Evolutionary conservation across 345 rosid genomes (phyloP).

Genomic region (Viola odorata): DNA sequence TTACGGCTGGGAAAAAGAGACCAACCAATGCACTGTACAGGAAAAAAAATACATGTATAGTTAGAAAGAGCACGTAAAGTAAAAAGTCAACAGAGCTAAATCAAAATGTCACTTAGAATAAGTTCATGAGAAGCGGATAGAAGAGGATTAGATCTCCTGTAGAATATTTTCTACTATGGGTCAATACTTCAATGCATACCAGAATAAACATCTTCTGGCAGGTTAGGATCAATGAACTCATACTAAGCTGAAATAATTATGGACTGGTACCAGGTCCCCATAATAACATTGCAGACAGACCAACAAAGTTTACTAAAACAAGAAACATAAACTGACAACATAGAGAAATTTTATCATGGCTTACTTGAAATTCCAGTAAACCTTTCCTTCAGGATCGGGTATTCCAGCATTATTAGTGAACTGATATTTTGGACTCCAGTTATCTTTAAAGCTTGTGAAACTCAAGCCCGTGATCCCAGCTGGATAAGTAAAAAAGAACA

Average conservation of each 20-base stretch:
- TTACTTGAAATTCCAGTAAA: slow-evolving; percentile 90
- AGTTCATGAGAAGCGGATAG: too few relatives aligned
- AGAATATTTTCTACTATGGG: too few relatives aligned
- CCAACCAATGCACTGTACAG: slow-evolving; percentile 80
- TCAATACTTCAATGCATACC: not conserved
- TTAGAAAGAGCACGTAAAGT: slow-evolving; percentile 11
- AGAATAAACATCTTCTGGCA: not conserved
- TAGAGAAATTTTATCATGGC: slow-evolving; percentile 23
- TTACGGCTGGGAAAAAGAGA: slow-evolving; percentile 98
- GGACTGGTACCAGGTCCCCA: not conserved
- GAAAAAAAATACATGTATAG: not conserved
- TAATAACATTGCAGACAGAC: slow-evolving; percentile 1
- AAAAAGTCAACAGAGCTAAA: not conserved
- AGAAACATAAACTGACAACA: slow-evolving; percentile 9
- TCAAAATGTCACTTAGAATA: too few relatives aligned
- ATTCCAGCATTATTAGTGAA: slow-evolving; percentile 89
- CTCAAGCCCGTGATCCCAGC: slow-evolving; percentile 92
- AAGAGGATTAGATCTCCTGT: too few relatives aligned
- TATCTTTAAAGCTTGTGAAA: slow-evolving; percentile 68
- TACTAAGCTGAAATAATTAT: too few relatives aligned
- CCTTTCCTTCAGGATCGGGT: slow-evolving; percentile 73
- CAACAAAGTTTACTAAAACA: not conserved
- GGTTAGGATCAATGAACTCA: too few relatives aligned
- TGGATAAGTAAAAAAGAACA: slow-evolving; percentile 23
- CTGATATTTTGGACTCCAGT: slow-evolving; percentile 88